Conservation (phyloP, 2,329 filamentous ascomycete genomes). For the Sordariomycetes sp. region DNA sequence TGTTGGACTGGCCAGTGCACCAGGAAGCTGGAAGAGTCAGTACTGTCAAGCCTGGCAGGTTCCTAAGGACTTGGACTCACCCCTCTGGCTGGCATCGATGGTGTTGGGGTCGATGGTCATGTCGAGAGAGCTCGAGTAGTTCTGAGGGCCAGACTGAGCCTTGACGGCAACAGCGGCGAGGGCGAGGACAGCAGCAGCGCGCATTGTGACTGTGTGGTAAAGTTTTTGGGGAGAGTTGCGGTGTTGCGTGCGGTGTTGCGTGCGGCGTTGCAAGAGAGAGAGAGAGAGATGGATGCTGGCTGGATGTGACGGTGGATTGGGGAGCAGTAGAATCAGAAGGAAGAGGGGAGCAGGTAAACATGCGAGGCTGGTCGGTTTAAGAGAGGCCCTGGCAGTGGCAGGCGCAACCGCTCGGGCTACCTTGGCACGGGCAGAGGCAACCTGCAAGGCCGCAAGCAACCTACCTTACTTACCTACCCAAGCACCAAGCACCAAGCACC, state of each 20-base stretch:
- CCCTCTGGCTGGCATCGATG: conserved; percentile 22
- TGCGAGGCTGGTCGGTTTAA: too few species aligned
- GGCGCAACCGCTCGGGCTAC: too few species aligned
- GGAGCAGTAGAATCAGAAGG: too few species aligned
- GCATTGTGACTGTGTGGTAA: conserved; percentile 25
- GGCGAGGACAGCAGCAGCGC: conserved; percentile 28
- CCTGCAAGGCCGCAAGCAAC: too few species aligned
- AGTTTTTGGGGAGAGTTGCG: neutral
- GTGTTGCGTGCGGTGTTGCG: neutral
- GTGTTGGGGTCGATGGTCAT: conserved; percentile 29
- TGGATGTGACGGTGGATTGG: too few species aligned
- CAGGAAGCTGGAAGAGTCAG: conserved; percentile 29
- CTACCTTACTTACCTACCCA: too few species aligned
- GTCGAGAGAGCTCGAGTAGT: conserved; percentile 32
- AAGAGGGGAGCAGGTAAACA: too few species aligned
- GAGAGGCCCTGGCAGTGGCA: too few species aligned
- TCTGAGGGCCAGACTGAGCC: conserved; percentile 24
- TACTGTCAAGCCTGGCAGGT: conserved; percentile 1
- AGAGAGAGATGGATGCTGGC: too few species aligned
- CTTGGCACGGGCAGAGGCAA: too few species aligned
- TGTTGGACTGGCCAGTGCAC: conserved; percentile 42
- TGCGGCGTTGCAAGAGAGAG: too few species aligned
- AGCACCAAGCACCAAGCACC: too few species aligned
- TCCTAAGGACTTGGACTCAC: conserved; percentile 21
- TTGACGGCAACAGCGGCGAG: conserved; percentile 33